These are phyloP conservation scores for Candida montana DNA, from an alignment of 805 yeast genomes.

Conservation along the genomic window DNA sequence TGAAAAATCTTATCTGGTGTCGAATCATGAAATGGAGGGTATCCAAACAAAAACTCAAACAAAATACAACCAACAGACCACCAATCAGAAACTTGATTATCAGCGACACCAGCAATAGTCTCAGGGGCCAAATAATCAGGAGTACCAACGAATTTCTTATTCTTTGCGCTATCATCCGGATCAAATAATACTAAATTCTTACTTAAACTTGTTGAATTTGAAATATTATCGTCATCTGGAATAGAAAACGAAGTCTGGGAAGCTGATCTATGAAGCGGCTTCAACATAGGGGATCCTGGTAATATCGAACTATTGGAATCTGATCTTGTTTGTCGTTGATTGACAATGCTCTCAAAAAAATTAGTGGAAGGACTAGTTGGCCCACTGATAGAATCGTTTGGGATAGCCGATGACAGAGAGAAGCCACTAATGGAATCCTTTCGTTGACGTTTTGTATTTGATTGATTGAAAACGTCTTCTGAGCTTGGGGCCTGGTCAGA, in stretches of 20 bases:
- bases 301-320: constrained; percentile 15
- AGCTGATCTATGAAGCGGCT: constrained; percentile 43
- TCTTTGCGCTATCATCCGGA: constrained; percentile 53
- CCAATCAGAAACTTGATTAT: constrained; percentile 88
- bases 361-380: constrained; percentile 26
- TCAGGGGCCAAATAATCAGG: constrained; percentile 98
- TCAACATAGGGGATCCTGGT: constrained; percentile 42
- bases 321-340: constrained; percentile 12
- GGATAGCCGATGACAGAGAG: constrained; percentile 14
- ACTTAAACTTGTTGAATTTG: constrained; percentile 8
- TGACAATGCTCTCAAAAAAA: constrained; percentile 25
- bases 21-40: constrained; percentile 87
- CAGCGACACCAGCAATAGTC: constrained; percentile 79
- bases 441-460: constrained; percentile 12
- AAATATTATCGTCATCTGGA: constrained; percentile 40
- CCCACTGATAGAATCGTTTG: constrained; percentile 14
- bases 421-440: constrained; percentile 20
- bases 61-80: constrained; percentile 97
- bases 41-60: constrained; percentile 88
- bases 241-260: constrained; percentile 56
- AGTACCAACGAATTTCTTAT: constrained; percentile 83
- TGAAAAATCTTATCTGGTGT: constrained; percentile 78
- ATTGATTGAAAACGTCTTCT: constrained; percentile 21
- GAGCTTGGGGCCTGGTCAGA: constrained; percentile 7
- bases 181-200: constrained; percentile 63